phyloP scores from a whole-genome alignment of 2,329 filamentous ascomycete species.

The Harringtonia aguacate region DNA sequence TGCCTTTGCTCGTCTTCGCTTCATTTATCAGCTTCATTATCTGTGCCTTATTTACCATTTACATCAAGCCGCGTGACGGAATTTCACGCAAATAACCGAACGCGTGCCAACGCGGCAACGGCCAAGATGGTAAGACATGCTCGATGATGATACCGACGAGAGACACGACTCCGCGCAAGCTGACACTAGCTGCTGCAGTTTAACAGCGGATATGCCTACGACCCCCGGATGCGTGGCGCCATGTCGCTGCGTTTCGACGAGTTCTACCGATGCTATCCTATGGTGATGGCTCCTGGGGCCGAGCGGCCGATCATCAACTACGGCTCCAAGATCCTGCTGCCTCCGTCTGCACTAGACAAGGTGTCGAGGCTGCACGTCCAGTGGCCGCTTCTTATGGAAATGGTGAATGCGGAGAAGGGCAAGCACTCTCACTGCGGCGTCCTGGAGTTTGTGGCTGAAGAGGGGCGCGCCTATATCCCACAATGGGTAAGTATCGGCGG shows the following conservation, averaged over 20 bases:
- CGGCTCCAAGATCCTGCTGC: conserved; percentile 94
- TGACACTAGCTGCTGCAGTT: conserved; percentile 1
- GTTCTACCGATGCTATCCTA: conserved; percentile 94
- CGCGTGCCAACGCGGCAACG: not conserved
- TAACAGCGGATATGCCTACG: conserved; percentile 5
- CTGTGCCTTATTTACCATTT: no score
- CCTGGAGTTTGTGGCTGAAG: conserved; percentile 93
- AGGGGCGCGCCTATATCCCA: conserved; percentile 90
- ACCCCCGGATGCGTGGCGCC: conserved; percentile 30
- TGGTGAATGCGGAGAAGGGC: conserved; percentile 75
- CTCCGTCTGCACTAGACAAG: conserved; percentile 93
- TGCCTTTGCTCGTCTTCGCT: not conserved
- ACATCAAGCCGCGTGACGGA: not conserved
- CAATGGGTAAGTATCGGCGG: conserved; percentile 62
- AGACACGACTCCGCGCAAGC: not conserved
- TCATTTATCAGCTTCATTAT: not conserved
- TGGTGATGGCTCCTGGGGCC: conserved; percentile 85
- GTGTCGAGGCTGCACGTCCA: conserved; percentile 92
- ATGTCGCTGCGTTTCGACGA: conserved; percentile 80
- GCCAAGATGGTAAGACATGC: conserved; percentile 14
- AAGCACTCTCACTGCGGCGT: conserved; percentile 88
- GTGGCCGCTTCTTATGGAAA: conserved; percentile 94
- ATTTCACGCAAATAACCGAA: not conserved
- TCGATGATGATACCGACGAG: not conserved
- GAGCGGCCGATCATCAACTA: conserved; percentile 88